A percentile compares a stretch with the other conserved stretches of the same genome.
These are phyloP conservation scores for Aspergillus glaucus DNA, from an alignment of 2,329 filamentous ascomycete genomes.

Conservation along the genomic window DNA sequence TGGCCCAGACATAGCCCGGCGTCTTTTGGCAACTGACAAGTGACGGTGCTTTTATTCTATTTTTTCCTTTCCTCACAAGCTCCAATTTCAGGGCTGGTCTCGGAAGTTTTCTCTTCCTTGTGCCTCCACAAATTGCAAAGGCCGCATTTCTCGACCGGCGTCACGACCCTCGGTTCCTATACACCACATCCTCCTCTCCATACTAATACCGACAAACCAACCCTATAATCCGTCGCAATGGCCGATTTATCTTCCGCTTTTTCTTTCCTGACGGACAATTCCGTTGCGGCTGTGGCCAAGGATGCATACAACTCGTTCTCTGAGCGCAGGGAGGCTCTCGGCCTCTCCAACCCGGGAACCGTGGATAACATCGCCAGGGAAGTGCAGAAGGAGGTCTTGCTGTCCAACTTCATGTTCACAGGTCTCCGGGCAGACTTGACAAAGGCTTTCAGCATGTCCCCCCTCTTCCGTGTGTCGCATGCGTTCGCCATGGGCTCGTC, in stretches of 20 bases:
- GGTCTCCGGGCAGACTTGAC: constrained; percentile 93
- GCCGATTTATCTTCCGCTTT: constrained; percentile 44
- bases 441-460: constrained; percentile 89
- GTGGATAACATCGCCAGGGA: constrained; percentile 85
- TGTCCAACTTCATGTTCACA: constrained; percentile 95
- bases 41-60: constrained; percentile 16
- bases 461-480: constrained; percentile 95
- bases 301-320: constrained; percentile 78
- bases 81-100: constrained; percentile 23
- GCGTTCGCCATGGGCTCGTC: constrained; percentile 90
- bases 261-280: constrained; percentile 67
- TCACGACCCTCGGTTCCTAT: constrained; percentile 14
- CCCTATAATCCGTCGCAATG: constrained; percentile 27
- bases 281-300: constrained; percentile 61
- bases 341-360: constrained; percentile 84
- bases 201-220: constrained; percentile 10
- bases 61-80: constrained; percentile 5
- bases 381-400: constrained; percentile 91
- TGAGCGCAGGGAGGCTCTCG: constrained; percentile 79
- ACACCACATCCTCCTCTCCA: not conserved
- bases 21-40: constrained; percentile 9
- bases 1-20: constrained; percentile 18
- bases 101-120: constrained; percentile 18
- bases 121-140: constrained; percentile 19
- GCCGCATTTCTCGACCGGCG: constrained; percentile 17